Evolutionary conservation across 345 rosid genomes (phyloP).

Genomic region (Pistacia atlantica): DNA sequence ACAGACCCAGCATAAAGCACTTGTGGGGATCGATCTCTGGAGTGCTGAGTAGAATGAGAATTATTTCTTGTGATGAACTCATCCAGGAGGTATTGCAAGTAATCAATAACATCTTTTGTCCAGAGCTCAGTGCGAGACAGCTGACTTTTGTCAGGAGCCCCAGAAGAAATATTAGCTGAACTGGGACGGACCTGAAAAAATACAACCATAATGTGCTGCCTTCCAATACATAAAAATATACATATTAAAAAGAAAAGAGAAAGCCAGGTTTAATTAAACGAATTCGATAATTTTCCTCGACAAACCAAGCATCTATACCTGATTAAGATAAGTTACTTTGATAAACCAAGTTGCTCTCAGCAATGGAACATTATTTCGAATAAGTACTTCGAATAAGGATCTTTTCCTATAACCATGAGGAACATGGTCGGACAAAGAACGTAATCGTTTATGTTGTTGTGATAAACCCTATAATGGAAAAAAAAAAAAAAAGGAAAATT

Average conservation of each 20-base stretch:
- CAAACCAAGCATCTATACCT: slow-evolving; percentile 48
- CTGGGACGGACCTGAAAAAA: slow-evolving; percentile 76
- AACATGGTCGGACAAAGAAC: slow-evolving; percentile 88
- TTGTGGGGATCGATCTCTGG: slow-evolving; percentile 68
- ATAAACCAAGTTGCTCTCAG: slow-evolving; percentile 97
- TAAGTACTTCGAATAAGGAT: slow-evolving; percentile 85
- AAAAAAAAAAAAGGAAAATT: slow-evolving; percentile 5
- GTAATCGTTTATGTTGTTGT: slow-evolving; percentile 82
- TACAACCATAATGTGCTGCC: slow-evolving; percentile 29
- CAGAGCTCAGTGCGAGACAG: slow-evolving; percentile 78
- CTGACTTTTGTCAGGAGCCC: slow-evolving; percentile 64
- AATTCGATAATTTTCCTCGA: not conserved
- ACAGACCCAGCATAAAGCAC: slow-evolving; percentile 65
- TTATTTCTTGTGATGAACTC: slow-evolving; percentile 67
- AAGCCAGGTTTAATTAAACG: not conserved
- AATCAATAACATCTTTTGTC: slow-evolving; percentile 96
- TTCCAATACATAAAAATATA: slow-evolving; percentile 16
- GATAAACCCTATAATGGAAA: slow-evolving; percentile 60
- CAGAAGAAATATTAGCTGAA: slow-evolving; percentile 64
- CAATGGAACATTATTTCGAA: slow-evolving; percentile 92
- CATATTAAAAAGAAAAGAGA: not conserved
- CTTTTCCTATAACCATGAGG: slow-evolving; percentile 80
- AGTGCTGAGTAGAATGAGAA: slow-evolving; percentile 60
- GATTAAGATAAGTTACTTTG: slow-evolving; percentile 95
- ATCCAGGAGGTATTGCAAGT: slow-evolving; percentile 79